Percentiles rank a stretch among this genome's conserved stretches.
Evolutionary conservation across 148 eudicot genomes (phyloP).

Genomic region (Bassia scoparia): DNA sequence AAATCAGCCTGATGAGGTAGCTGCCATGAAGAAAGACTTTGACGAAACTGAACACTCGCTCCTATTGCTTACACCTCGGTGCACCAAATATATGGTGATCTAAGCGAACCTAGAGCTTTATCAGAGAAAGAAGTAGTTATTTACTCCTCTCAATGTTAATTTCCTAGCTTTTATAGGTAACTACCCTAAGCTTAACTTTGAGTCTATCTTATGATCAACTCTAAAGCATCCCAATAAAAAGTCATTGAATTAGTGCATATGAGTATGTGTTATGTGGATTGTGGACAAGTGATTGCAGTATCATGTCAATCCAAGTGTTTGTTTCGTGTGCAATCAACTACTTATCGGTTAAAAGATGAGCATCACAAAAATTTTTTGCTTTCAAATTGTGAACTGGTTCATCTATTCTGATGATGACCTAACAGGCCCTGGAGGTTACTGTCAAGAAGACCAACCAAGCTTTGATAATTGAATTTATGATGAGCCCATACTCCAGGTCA

Average conservation of each 20-base stretch:
- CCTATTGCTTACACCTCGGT: slow-evolving; percentile 55
- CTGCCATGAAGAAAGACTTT: slow-evolving; percentile 40
- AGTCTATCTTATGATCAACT: background rate
- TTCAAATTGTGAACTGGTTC: background rate
- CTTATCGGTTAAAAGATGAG: background rate
- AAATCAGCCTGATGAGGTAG: slow-evolving; percentile 24
- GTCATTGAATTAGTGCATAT: background rate
- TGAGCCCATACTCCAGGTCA: slow-evolving; percentile 48
- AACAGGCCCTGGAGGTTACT: slow-evolving; percentile 49
- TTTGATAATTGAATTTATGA: slow-evolving; percentile 43
- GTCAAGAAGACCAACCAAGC: slow-evolving; percentile 44
- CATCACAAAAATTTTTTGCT: background rate
- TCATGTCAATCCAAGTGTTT: background rate
- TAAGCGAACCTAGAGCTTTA: slow-evolving; percentile 54
- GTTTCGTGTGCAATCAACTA: background rate
- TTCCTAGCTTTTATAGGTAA: background rate
- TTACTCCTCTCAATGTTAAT: background rate
- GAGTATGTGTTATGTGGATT: background rate
- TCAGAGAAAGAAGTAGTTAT: slow-evolving; percentile 45
- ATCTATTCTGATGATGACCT: background rate
- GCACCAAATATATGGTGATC: slow-evolving; percentile 64
- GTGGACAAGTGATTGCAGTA: background rate
- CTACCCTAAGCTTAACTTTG: background rate
- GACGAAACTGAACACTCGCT: slow-evolving; percentile 52
- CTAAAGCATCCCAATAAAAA: background rate